Evolutionary conservation across 2,329 filamentous ascomycete genomes (phyloP).

Genomic region (Colletotrichum scovillei): DNA sequence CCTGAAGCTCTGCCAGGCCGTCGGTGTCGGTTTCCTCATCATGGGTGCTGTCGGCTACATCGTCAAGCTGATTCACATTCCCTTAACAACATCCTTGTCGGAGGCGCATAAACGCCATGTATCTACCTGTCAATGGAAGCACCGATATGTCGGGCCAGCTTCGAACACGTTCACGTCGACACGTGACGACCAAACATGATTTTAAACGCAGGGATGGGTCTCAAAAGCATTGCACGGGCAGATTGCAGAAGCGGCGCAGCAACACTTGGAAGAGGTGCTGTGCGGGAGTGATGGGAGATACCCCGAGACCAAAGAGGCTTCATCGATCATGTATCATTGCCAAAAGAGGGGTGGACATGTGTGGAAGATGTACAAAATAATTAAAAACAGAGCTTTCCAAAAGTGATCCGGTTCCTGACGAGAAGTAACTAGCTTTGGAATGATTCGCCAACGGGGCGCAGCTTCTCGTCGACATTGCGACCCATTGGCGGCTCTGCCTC

Average conservation of each 20-base stretch:
- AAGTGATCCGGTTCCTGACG: background rate
- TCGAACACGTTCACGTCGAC: constrained; percentile 14
- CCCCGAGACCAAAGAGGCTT: constrained; percentile 28
- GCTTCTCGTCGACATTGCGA: constrained; percentile 68
- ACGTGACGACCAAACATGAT: constrained; percentile 16
- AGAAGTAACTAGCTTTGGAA: constrained; percentile 4
- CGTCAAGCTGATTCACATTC: constrained; percentile 78
- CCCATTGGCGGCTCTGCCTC: constrained; percentile 72
- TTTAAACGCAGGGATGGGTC: constrained; percentile 27
- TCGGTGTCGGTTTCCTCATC: constrained; percentile 76
- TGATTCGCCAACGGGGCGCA: constrained; percentile 51
- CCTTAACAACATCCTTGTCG: constrained; percentile 77
- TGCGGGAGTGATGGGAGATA: constrained; percentile 25
- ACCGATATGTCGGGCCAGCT: constrained; percentile 9
- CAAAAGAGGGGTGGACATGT: constrained; percentile 31
- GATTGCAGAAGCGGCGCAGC: constrained; percentile 12
- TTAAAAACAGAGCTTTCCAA: background rate
- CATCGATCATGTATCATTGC: constrained; percentile 36
- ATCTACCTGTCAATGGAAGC: background rate
- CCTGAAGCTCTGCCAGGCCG: constrained; percentile 64
- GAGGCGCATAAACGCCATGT: constrained; percentile 63
- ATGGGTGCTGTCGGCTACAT: constrained; percentile 78
- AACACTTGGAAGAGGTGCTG: constrained; percentile 5
- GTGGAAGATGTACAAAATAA: constrained; percentile 34
- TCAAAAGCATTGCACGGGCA: constrained; percentile 24